These are phyloP conservation scores for Solanum arcanum DNA, from an alignment of 257 asterid species.

Conservation along the genomic window DNA sequence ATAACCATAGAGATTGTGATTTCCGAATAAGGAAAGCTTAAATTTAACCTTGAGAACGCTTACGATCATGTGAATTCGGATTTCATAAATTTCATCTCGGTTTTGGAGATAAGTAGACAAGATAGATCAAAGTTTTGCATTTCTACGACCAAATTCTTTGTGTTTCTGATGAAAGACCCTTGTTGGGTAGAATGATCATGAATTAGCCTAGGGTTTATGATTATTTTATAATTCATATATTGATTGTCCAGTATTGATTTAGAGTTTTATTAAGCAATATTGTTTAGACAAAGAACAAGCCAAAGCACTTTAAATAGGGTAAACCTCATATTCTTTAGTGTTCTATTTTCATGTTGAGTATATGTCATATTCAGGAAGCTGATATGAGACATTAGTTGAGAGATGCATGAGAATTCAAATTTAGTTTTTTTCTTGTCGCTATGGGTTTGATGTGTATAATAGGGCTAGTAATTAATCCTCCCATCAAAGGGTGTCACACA, in stretches of 20 bases:
- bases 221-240: too few species aligned
- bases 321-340: too few species aligned
- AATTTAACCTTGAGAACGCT: neutral
- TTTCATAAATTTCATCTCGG: neutral
- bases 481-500: neutral
- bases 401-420: neutral
- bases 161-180: too few species aligned
- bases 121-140: neutral
- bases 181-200: too few species aligned
- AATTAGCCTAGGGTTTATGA: too few species aligned
- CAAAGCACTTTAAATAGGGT: too few species aligned
- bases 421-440: neutral
- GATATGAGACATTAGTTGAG: neutral
- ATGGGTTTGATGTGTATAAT: neutral
- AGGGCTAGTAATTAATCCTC: neutral
- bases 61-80: neutral
- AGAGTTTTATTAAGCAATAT: too few species aligned
- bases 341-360: neutral
- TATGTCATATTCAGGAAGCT: neutral
- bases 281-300: too few species aligned
- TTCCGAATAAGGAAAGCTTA: neutral
- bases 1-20: neutral
- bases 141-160: neutral
- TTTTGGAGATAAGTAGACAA: neutral
- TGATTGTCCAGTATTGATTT: too few species aligned